Evolutionary conservation across 1,284 basidiomycete genomes (phyloP).

Genomic region (Puccinia brachypodii): DNA sequence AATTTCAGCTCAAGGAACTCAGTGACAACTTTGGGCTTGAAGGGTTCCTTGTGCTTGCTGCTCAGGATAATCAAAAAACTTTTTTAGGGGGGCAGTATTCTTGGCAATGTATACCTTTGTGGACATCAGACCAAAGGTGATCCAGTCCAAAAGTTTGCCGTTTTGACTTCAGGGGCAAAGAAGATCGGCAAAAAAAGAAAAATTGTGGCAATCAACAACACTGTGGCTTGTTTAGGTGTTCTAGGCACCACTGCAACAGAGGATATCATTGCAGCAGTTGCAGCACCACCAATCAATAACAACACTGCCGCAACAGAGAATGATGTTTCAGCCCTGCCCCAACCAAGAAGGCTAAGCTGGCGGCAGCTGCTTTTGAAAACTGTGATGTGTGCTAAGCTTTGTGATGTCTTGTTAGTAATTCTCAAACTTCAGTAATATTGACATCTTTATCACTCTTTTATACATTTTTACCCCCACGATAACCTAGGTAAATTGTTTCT

Average conservation of each 20-base stretch:
- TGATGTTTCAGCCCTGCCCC: no score
- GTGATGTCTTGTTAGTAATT: no score
- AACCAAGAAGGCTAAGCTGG: not conserved
- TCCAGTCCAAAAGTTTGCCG: not conserved
- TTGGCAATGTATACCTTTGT: not conserved
- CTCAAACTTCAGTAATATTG: no score
- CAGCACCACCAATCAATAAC: no score
- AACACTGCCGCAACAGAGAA: no score
- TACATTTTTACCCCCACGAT: no score
- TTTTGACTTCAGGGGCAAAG: not conserved
- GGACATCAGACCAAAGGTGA: not conserved
- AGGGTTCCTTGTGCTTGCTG: conserved; percentile 2
- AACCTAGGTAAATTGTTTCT: no score
- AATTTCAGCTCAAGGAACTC: conserved; percentile 2
- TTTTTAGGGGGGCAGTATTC: not conserved
- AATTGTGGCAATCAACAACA: no score
- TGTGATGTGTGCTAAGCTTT: not conserved
- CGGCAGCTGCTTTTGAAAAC: not conserved
- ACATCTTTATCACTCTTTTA: no score
- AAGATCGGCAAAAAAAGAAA: not conserved
- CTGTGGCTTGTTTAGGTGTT: no score
- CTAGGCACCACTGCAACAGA: no score
- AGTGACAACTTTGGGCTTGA: not conserved
- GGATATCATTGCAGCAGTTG: no score
- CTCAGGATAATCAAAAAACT: not conserved